Percentiles rank a stretch among this genome's conserved stretches.
Conservation (phyloP, 2,329 filamentous ascomycete species). For the Trichoderma koningiopsis region DNA sequence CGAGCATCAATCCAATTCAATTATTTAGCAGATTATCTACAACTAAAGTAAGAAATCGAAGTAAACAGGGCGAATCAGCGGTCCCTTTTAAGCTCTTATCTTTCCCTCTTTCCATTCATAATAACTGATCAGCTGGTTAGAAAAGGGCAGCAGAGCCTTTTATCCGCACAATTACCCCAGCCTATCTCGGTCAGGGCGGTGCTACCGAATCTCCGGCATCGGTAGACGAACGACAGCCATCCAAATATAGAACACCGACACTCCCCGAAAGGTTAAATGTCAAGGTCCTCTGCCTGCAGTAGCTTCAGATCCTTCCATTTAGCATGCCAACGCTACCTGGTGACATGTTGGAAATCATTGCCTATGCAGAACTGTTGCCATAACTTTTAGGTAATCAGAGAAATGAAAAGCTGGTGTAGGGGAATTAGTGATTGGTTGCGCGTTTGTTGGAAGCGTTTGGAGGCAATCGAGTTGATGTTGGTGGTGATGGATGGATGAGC, state of each 20-base stretch:
- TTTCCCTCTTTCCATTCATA: neutral
- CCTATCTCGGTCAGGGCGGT: neutral
- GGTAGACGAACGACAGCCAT: too few species aligned
- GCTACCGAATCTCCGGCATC: constrained; percentile 13
- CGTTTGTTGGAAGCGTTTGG: neutral
- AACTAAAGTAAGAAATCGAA: neutral
- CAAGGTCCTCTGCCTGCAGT: neutral
- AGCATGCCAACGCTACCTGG: neutral
- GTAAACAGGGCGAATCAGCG: neutral
- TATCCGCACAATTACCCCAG: constrained; percentile 8
- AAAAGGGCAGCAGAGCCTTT: neutral
- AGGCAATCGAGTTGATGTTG: neutral
- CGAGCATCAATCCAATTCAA: neutral
- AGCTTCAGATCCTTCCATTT: neutral
- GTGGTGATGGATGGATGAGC: neutral
- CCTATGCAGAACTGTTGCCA: neutral
- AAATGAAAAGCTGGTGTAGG: neutral
- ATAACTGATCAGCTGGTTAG: neutral
- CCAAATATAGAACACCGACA: neutral
- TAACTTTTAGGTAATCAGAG: neutral
- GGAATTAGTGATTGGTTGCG: neutral
- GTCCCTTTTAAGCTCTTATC: neutral
- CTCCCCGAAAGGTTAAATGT: neutral
- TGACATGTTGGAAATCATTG: neutral
- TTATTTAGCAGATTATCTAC: neutral